Base-by-base conservation (phyloP, 1,284 basidiomycete genomes). In the Naganishia sp. region DNA sequence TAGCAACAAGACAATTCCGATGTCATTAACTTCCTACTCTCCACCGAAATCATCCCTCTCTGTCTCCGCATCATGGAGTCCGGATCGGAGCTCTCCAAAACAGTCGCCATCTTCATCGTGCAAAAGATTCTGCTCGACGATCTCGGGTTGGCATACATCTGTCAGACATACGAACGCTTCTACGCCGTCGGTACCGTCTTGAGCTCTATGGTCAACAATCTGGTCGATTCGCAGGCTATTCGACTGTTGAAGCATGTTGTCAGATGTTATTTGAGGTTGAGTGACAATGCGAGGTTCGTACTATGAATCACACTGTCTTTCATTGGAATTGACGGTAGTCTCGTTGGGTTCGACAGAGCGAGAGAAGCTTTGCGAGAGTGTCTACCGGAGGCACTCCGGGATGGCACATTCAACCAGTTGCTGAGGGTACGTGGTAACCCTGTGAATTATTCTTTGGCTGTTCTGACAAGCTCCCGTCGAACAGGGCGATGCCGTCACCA, bases 51-150 rank as follows among this genome's bases (percentile, higher is more conserved):
- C 79, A 99, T 99, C 76, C 96, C 96, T 28, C 88, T 99, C 67
- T 99, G 96, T 77, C 86, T 99, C 58, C 89, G 96, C 61, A 99
- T 99, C 81, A 99, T 99, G 96, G 96, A 99, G 81, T 99, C 96
- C 0, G 96, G 96, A 53, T 96, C 94, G 6, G 96, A 99, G 75
- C 86, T 99, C n/a, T 93, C 90, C 70, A 99, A 99, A 82, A 99
- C 96, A 0, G 96, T 99, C 52, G 96, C 96, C 54, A 99, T 99
- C 76, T 99, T 99, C 81, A 99, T 99, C 75, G 96, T 99, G 2
- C 96, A 99, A 80, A 99, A 99, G 83, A 99, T 99, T 72, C 84
- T 99, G 23, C 85, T 99, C 63, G 96, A 99, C 77, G 96, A 99
- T 80, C 94, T 95, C 11, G 95, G 96, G 13, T 81, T 99, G 68